Base-by-base conservation (phyloP, 2,329 filamentous ascomycete genomes). In the Curvularia sp. region DNA sequence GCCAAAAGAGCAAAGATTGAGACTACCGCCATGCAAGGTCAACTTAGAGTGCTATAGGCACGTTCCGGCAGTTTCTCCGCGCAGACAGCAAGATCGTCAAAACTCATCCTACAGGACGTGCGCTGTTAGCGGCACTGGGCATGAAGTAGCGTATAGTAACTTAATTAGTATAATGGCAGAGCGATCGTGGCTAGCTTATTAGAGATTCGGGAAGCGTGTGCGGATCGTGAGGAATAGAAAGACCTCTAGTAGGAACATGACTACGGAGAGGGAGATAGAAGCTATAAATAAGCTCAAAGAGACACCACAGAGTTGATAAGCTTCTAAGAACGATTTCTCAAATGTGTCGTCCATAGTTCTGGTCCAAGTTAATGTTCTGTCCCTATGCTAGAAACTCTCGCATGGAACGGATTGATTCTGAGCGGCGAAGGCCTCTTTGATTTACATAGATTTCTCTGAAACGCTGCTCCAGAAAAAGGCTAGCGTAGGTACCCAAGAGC, bases 161-260 rank as follows among this genome's bases (percentile, higher is more conserved):
- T n/a, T 41, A 9, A 31, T 57, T 38, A 57, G 55, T 22, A 49
- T 7, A 44, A 31, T 31, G 30, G 30, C 30, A 31, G 30, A 31
- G 30, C 7, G 30, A 31, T 8, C 30, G 30, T 31, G 30, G 30
- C 30, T 5, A 53, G 28, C 49, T 47, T 58, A 58, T 51, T 58
- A 54, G 57, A 55, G 5, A 56, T 60, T 13, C 13, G 57, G 49
- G 13, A 60, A 53, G 43, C 39, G 49, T 44, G 53, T 60, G 44
- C 44, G 28, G 53, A 60, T 28, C 5, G 50, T 42, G 26, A 56
- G 39, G 35, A 56, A 60, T 20, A 49, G 20, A 49, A 55, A 20
- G 10, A 60, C 49, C 49, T 61, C 54, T 55, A 61, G 48, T 50
- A 57, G 15, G 57, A n/a, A n/a, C n/a, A n/a, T n/a, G n/a, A n/a